Base-by-base conservation (phyloP, 305 asterid genomes). In the Stenogyne calaminthoides region DNA sequence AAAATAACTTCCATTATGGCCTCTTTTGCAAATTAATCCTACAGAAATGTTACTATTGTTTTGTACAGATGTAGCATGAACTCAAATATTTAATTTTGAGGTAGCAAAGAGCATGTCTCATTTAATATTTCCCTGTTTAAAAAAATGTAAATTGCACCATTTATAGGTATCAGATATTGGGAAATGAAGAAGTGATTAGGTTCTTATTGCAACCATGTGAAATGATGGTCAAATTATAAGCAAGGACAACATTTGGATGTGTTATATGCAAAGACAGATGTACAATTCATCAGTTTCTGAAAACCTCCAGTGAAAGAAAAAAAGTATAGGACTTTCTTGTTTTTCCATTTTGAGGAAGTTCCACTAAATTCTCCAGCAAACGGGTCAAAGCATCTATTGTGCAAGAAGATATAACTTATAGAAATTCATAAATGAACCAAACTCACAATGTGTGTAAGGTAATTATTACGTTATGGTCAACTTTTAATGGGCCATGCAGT, bases 321-420 rank as follows among this genome's bases (percentile, higher is more conserved):
- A 51, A 49, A 22, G 60, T 51, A 55, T 18, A 14, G 46, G 72
- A 67, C 40, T 25, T 12, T 34, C 25, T 60, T 10, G 16, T 60
- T 29, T n/a, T 32, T n/a, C 46, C 20, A 20, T 42, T 44, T 55
- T 40, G 9, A 4, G 18, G 46, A 16, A n/a, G 37, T 64, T 51
- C 27, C 16, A 51, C 56, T 11, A 22, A 18, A 25, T 39, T 56
- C 40, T 56, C 42, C 27, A 56, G 25, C 40, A 69, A 67, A 67
- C 16, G 12, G 58, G 47, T 32, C 29, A 46, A 66, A 57, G 67
- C 19, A 27, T 42, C 65, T 54, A 46, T 9, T 16, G 32, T 57
- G 9, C 34, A 29, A 29, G 69, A 67, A 58, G 65, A 75, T 67
- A 32, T 19, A 22, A 39, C 16, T 9, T 64, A 52, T 61, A 67